These are phyloP conservation scores for Stephania japonica DNA, from an alignment of 164 flowering plant genomes.

Conservation along the genomic window DNA sequence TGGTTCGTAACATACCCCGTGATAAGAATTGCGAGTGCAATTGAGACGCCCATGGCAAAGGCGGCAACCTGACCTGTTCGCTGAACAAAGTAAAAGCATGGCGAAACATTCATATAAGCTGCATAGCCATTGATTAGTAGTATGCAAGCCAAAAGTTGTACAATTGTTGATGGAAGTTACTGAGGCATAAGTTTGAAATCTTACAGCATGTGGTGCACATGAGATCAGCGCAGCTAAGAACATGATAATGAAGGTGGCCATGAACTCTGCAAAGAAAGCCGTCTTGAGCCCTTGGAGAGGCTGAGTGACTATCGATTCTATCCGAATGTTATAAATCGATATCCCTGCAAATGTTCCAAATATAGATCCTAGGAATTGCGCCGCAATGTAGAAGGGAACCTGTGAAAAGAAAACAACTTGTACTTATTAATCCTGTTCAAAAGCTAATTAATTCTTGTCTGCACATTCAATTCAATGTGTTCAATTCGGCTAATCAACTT, in stretches of 20 bases:
- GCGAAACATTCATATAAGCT: too few species aligned
- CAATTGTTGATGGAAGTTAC: not conserved
- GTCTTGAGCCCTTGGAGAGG: constrained; percentile 42
- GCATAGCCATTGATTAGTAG: not conserved
- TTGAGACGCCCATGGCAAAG: constrained; percentile 47
- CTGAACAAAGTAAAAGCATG: constrained; percentile 1
- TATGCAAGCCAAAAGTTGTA: not conserved
- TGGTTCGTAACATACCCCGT: constrained; percentile 44
- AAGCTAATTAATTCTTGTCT: too few species aligned
- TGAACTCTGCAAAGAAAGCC: constrained; percentile 75
- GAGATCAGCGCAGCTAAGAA: constrained; percentile 51
- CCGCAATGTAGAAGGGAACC: constrained; percentile 66
- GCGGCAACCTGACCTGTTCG: constrained; percentile 57
- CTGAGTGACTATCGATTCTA: constrained; percentile 43
- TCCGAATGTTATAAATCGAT: constrained; percentile 39
- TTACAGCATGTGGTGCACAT: constrained; percentile 36
- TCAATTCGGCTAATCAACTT: too few species aligned
- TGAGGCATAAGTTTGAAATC: constrained; percentile 1
- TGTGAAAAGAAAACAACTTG: constrained; percentile 12
- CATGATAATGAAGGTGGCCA: constrained; percentile 59
- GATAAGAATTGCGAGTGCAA: constrained; percentile 61
- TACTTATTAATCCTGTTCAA: not conserved
- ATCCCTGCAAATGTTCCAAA: constrained; percentile 50
- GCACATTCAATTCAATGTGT: too few species aligned
- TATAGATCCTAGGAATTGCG: constrained; percentile 56